phyloP scores from a whole-genome alignment of 441 rosid genomes.

The Adansonia madagascariensis region DNA sequence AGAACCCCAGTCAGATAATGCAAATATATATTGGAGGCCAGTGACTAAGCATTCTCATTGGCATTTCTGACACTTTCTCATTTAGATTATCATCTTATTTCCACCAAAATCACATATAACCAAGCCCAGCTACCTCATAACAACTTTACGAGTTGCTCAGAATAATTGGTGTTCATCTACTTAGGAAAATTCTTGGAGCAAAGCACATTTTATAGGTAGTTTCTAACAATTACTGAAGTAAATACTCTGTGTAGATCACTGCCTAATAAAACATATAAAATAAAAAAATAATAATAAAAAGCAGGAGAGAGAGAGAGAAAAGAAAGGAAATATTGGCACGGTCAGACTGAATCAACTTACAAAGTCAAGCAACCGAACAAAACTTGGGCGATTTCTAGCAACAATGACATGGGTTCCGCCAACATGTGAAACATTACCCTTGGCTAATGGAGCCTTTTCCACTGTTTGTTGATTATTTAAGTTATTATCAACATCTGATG shows the following conservation, averaged over 20 bases:
- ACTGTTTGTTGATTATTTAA: slow-evolving; percentile 53
- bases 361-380: slow-evolving; percentile 62
- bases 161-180: not conserved
- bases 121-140: not conserved
- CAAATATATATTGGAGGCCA: not conserved
- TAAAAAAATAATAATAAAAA: not conserved
- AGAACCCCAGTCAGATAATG: not conserved
- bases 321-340: not conserved
- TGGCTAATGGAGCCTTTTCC: slow-evolving; percentile 56
- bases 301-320: slow-evolving; percentile 6
- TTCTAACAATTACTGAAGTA: not conserved
- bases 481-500: slow-evolving; percentile 81
- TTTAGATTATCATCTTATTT: not conserved
- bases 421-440: slow-evolving; percentile 51
- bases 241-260: not conserved
- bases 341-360: slow-evolving; percentile 56
- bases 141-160: not conserved
- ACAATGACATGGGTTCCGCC: slow-evolving; percentile 53
- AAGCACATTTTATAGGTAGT: not conserved
- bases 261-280: slow-evolving; percentile 1
- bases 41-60: slow-evolving; percentile 13
- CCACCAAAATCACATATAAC: slow-evolving; percentile 7
- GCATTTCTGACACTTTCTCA: slow-evolving; percentile 14
- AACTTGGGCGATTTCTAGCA: slow-evolving; percentile 50
- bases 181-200: not conserved